Evolutionary conservation across 2,329 filamentous ascomycete genomes (phyloP), one percentile per base, ranked within the genome.

Genomic region (Cercospora citrullina): DNA sequence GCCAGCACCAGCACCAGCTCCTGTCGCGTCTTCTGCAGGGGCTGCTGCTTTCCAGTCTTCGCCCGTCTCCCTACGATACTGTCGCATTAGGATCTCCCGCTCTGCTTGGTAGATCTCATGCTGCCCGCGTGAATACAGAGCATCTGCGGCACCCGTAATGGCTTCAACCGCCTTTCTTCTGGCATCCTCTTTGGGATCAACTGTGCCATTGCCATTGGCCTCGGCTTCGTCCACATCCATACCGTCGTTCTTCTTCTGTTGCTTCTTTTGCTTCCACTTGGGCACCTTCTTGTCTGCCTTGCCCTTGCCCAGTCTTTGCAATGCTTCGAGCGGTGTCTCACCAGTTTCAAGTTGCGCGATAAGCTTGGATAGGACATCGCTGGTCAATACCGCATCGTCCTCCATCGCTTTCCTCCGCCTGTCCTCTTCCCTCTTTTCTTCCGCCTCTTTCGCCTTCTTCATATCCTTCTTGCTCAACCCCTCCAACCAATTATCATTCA

Each of bases 391-490:
- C 23, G 86, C 86, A 77, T 98, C 94, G 66, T 96, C 90, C 68
- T 89, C 87, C 28, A 90, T 85, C 67, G 90, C 89, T 73, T 89
- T 88, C 75, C 89, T 85, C 67, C 91, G 87, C 63, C 89, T 85
- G 76, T 96, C 93, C 1, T 88, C 87, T 69, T 96, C 92, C 31
- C 94, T 87, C 80, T 90, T 93, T 75, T 96, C 91, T 65, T 95
- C 91, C 3, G 95, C 95, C 71, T 91, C 93, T 48, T 90, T 92
- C 0, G 95, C 95, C 70, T 88, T 89, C 77, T 89, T 91, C 85
- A 98, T 96, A 67, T 97, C 93, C 79, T 94, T 96, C 79, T 96
- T 97, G 72, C 91, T 95, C 21, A 97, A 83, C 0, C 95, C 95
- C 55, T 97, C 91, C 21, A 99, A 82, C 95, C 95, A 99, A 33